Percentiles rank a stretch among this genome's conserved stretches.
Evolutionary conservation across 805 yeast genomes (phyloP).

Genomic region (Ogataea salicorniae): DNA sequence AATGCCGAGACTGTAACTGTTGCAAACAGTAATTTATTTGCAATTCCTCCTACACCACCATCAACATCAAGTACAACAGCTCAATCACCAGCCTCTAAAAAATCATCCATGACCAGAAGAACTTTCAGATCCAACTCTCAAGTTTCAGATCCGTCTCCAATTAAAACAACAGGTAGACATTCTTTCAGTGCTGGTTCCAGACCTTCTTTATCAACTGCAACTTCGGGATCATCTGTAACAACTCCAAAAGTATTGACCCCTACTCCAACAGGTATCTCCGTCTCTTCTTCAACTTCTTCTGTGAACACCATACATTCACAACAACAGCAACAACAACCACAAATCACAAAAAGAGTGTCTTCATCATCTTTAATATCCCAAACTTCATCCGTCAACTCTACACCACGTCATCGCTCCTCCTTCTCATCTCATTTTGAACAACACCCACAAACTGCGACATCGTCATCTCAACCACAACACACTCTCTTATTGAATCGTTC

Average conservation of each 20-base stretch:
- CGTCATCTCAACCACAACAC: neutral
- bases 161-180: slow-evolving; percentile 9
- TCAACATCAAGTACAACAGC: slow-evolving; percentile 2
- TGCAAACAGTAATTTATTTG: no score
- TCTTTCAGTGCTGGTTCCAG: neutral
- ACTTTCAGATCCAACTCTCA: slow-evolving; percentile 30
- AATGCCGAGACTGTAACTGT: no score
- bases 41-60: neutral
- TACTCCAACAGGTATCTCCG: no score
- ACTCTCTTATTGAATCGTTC: slow-evolving; percentile 2
- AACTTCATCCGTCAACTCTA: neutral
- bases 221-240: slow-evolving; percentile 9
- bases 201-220: neutral
- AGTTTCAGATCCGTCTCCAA: slow-evolving; percentile 23
- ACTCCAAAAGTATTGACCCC: neutral
- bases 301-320: neutral
- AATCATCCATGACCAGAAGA: slow-evolving; percentile 30
- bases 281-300: neutral
- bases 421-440: neutral
- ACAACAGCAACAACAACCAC: slow-evolving; percentile 1
- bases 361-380: neutral
- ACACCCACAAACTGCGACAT: neutral
- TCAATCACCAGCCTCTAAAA: slow-evolving; percentile 25
- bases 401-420: neutral
- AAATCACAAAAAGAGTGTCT: neutral